Evolutionary conservation across 2,329 filamentous ascomycete species (phyloP), one percentile per base, ranked within the genome.

Genomic region (Colletotrichum filicis): DNA sequence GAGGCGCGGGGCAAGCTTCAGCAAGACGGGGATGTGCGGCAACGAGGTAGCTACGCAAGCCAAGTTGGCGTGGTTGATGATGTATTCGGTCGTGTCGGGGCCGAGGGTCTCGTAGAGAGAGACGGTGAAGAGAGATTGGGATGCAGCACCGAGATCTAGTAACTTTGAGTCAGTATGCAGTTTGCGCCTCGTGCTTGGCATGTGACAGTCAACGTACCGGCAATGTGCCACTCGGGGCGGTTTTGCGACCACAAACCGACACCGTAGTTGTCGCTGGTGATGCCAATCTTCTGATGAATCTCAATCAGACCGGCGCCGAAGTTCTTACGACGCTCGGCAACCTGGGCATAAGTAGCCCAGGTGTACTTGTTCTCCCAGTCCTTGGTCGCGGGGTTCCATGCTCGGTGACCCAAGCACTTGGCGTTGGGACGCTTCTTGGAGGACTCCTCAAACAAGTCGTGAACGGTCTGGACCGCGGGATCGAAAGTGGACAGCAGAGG

Each of bases 101-200:
- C 96, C 96, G 5, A 99, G 90, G 14, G 96, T 98, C 83, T 98
- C 97, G 86, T 99, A 99, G 63, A 99, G 92, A 5, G 96, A 98
- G 68, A 99, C 95, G 26, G 93, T 94, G 84, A 89, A 98, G 35
- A 98, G 90, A 8, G 93, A 91, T 83, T 98, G 97, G 14, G 95
- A 97, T 85, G 94, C 91, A 80, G 94, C 92, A 52, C 91, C 97
- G 79, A 98, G 86, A 86, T 98, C 96, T 94, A 71, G 3, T n/a
- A n/a, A 3, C 24, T 8, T 16, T 32, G 19, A 35, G 30, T 68
- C 55, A 74, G 61, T 28, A 35, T 35, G 28, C 26, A 30, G 19
- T n/a, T n/a, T 9, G 42, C 7, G 19, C 42, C 12, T 56, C 28
- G 24, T 22, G 9, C 49, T 24, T 2, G 22, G 6, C 16, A 35